Base-by-base conservation (phyloP, 2,329 filamentous ascomycete genomes). In the Stachybotrys chartarum region DNA sequence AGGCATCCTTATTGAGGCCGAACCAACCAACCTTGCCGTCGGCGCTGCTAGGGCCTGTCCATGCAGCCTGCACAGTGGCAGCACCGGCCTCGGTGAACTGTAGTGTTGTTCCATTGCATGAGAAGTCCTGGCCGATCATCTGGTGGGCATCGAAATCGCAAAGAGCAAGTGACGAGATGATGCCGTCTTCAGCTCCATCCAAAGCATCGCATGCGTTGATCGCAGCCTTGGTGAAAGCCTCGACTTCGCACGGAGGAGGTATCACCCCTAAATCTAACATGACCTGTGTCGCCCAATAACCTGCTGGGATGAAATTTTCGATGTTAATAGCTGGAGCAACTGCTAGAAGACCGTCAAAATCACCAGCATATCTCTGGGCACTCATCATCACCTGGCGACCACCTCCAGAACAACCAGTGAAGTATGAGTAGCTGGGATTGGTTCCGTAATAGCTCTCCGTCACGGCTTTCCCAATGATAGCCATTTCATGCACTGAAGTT, bases 321-420 rank as follows among this genome's bases (percentile, higher is more conserved):
- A 70, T 58, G 63, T 59, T 76, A 5, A 68, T 56, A 44, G 57
- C 7, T 78, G 64, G 46, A n/a, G 66, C 66, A 3, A 72, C 75
- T 3, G 78, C 78, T 0, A 79, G 63, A 24, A 82, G 74, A 10
- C 79, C 80, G 55, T 82, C 77, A 53, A 80, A 82, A 44, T 78
- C 76, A 3, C 77, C 70, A 0, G 79, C 79, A 58, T 75, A 80
- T 7, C 70, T 64, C 60, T 82, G 75, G 0, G 77, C 74, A 5
- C 77, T 70, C 58, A 76, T 76, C 18, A 80, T 64, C 18, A 78
- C 80, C 65, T 83, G 79, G 1, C 80, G 69, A 6, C 81, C 81
- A 18, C 80, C 79, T 0, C 76, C 78, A 0, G 76, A 79, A 61
- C 79, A 81, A 24, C 79, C 79, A 18, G 70, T 66, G 59, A 73